Percentiles rank a stretch among this genome's conserved stretches.
These are phyloP conservation scores for Paecilomyces formosus DNA, from an alignment of 2,329 filamentous ascomycete genomes.

Conservation along the genomic window DNA sequence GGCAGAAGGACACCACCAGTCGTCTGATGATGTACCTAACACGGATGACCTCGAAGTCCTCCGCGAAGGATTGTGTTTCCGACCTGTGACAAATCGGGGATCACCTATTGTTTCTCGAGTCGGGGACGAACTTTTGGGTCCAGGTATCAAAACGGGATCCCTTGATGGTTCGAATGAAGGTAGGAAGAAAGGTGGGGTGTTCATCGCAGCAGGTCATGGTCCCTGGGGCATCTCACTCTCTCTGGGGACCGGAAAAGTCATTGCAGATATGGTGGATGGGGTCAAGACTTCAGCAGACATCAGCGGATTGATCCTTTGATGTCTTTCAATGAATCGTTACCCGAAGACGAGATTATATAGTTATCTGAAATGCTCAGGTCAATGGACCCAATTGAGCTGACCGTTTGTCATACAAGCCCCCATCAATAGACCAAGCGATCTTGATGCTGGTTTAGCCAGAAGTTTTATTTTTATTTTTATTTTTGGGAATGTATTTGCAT, in stretches of 20 bases:
- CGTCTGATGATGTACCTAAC: conserved; percentile 20
- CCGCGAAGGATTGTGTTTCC: conserved; percentile 62
- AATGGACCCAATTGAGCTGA: no score
- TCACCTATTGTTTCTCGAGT: conserved; percentile 57
- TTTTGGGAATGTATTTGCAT: no score
- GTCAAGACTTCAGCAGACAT: conserved; percentile 53
- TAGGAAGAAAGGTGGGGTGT: conserved; percentile 51
- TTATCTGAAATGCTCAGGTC: no score
- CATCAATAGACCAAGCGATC: no score
- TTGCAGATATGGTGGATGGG: conserved; percentile 63
- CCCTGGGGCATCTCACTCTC: conserved; percentile 64
- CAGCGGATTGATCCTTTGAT: conserved; percentile 37
- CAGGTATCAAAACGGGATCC: conserved; percentile 34
- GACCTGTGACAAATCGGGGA: conserved; percentile 59
- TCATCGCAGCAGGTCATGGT: conserved; percentile 64
- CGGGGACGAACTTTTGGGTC: conserved; percentile 49
- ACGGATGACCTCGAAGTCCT: conserved; percentile 54
- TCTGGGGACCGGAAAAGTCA: conserved; percentile 62
- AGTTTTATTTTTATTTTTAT: no score
- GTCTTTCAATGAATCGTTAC: no score
- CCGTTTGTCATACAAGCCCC: no score
- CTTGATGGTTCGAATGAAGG: conserved; percentile 36
- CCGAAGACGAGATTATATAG: no score
- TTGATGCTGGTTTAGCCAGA: no score
- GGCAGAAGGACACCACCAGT: conserved; percentile 5